Evolutionary conservation across 768 basidiomycete species (phyloP).

Genomic region (Boletus vinaceobasis): DNA sequence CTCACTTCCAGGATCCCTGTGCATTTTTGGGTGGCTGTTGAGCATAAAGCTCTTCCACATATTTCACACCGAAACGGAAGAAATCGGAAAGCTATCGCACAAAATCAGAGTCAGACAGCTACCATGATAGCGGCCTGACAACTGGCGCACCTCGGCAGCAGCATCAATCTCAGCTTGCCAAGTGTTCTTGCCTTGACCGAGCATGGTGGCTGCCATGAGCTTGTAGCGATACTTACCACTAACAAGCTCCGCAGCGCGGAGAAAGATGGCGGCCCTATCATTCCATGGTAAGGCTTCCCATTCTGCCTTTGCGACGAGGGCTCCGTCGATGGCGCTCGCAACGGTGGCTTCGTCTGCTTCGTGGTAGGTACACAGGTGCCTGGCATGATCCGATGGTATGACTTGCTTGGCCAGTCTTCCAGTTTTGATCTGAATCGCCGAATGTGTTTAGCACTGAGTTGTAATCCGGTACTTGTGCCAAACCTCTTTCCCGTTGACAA

Average conservation of each 20-base stretch:
- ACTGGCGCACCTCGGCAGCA: slow-evolving; percentile 79
- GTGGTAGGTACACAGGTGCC: slow-evolving; percentile 80
- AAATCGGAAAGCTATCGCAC: slow-evolving; percentile 74
- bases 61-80: slow-evolving; percentile 95
- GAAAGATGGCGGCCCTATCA: slow-evolving; percentile 96
- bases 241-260: slow-evolving; percentile 95
- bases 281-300: slow-evolving; percentile 98
- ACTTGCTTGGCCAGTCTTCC: slow-evolving; percentile 75
- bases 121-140: neutral
- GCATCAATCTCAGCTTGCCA: slow-evolving; percentile 99
- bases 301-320: slow-evolving; percentile 77
- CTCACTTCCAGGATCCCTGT: slow-evolving; percentile 91
- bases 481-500: slow-evolving; percentile 87
- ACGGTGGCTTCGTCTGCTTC: slow-evolving; percentile 81
- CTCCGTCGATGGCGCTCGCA: slow-evolving; percentile 76
- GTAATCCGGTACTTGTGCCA: slow-evolving; percentile 21
- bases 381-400: slow-evolving; percentile 83
- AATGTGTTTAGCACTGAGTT: slow-evolving; percentile 1
- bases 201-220: slow-evolving; percentile 93
- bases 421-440: slow-evolving; percentile 62
- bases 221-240: slow-evolving; percentile 95
- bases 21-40: slow-evolving; percentile 89
- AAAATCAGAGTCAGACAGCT: slow-evolving; percentile 5
- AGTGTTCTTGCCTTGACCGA: slow-evolving; percentile 97
- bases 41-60: slow-evolving; percentile 90